Conservation (phyloP, 2,329 filamentous ascomycete genomes). For the Emergomyces orientalis region DNA sequence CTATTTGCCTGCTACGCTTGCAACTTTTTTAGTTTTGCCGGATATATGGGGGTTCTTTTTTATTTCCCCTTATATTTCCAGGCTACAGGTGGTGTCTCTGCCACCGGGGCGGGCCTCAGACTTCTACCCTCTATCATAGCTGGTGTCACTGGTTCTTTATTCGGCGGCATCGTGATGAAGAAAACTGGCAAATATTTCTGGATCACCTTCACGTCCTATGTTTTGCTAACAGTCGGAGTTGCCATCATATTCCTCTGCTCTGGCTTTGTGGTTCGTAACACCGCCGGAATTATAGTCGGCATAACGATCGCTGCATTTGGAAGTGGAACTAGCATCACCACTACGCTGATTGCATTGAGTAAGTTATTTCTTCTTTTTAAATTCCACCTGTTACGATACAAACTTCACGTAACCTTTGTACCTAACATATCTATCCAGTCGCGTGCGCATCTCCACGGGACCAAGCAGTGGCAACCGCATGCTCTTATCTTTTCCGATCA, state of each 20-base stretch:
- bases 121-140: constrained; percentile 57
- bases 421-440: constrained; percentile 33
- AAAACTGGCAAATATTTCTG: constrained; percentile 62
- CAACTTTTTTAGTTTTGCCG: constrained; percentile 63
- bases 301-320: constrained; percentile 47
- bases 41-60: constrained; percentile 53
- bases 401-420: not conserved
- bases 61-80: constrained; percentile 74
- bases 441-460: constrained; percentile 59
- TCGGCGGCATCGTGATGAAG: constrained; percentile 58
- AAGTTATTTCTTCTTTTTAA: constrained; percentile 19
- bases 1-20: constrained; percentile 59
- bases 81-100: constrained; percentile 55
- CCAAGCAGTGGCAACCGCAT: constrained; percentile 66
- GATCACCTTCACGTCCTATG: constrained; percentile 53
- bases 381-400: not conserved
- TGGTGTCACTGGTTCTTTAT: constrained; percentile 55
- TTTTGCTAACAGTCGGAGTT: constrained; percentile 46
- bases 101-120: constrained; percentile 54
- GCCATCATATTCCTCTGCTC: constrained; percentile 49
- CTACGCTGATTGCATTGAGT: constrained; percentile 59
- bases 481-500: constrained; percentile 71
- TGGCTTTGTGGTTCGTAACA: constrained; percentile 44
- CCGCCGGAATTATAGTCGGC: constrained; percentile 47
- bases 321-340: constrained; percentile 56